Evolutionary conservation across 106 monocot genomes (phyloP), one percentile per base, ranked within the genome.

Genomic region (Alisma plantagoaquatica): DNA sequence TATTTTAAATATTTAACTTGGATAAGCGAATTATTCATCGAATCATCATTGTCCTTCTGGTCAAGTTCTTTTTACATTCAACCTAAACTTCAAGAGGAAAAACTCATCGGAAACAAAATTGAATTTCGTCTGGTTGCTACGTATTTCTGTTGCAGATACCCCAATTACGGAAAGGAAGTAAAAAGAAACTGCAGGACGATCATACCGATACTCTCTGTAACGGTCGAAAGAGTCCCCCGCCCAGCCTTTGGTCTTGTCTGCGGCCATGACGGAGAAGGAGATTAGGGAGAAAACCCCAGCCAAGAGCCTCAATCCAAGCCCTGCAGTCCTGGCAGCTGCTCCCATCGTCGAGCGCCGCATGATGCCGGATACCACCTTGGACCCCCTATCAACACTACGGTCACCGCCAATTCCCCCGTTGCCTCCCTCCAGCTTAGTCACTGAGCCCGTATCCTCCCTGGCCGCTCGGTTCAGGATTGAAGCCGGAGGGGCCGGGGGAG

Each of bases 151-250:
- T n/a, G n/a, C n/a, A n/a, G n/a, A n/a, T n/a, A n/a, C n/a, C n/a
- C n/a, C n/a, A n/a, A n/a, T n/a, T n/a, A n/a, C n/a, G n/a, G n/a
- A n/a, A n/a, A n/a, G n/a, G n/a, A n/a, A n/a, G n/a, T n/a, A n/a
- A n/a, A n/a, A n/a, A n/a, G n/a, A n/a, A n/a, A n/a, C n/a, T n/a
- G n/a, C n/a, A n/a, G n/a, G n/a, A n/a, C n/a, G n/a, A n/a, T n/a
- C 28, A 18, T 56, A 84, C 84, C 68, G 42, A 68, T 79, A 84
- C 65, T 94, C 83, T 16, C 16, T 50, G 60, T 94, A 94, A 11
- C 93, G 73, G 41, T 72, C 72, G 60, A 84, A 94, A 41, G 83
- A 94, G 64, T 94, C 87, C 49, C 93, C 93, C n/a, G 70, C 74
- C 93, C 93, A 94, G 1, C 93, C 93, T 19, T 54, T 43, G 21